Conservation (phyloP, 257 asterid genomes). For the Scutellaria baicalensis region DNA sequence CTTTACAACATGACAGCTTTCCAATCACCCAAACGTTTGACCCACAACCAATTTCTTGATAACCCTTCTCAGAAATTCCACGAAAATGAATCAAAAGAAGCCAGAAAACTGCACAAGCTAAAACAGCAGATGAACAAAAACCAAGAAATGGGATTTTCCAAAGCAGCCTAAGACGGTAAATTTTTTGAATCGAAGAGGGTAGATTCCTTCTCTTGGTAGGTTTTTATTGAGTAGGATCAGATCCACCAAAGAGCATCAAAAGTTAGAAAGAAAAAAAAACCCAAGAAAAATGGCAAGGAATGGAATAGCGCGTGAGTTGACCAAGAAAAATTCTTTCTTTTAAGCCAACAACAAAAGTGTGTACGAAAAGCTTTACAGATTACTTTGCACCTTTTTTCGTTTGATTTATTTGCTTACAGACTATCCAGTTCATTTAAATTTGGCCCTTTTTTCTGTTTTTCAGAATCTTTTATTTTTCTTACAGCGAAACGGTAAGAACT, state of each 20-base stretch:
- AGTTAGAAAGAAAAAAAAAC: neutral
- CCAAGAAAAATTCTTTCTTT: constrained; percentile 29
- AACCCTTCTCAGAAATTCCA: constrained; percentile 16
- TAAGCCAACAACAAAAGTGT: constrained; percentile 14
- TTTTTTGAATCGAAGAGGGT: constrained; percentile 5
- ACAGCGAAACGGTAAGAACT: neutral
- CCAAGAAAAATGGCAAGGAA: too few relatives aligned
- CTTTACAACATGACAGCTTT: constrained; percentile 24
- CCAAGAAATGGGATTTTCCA: constrained; percentile 14
- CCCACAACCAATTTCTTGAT: constrained; percentile 6
- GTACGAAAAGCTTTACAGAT: constrained; percentile 8
- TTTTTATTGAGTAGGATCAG: constrained; percentile 21
- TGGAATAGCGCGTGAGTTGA: constrained; percentile 55
- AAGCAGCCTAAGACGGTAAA: neutral
- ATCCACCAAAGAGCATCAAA: constrained; percentile 34
- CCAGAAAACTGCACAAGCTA: constrained; percentile 15
- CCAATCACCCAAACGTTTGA: constrained; percentile 13
- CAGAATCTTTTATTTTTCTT: neutral
- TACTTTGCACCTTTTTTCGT: neutral
- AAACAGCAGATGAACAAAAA: neutral
- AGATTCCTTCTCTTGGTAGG: constrained; percentile 11
- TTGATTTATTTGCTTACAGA: constrained; percentile 1
- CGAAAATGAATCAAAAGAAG: constrained; percentile 8
- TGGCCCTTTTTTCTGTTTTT: neutral
- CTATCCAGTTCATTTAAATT: neutral